Evolutionary conservation across 2,329 filamentous ascomycete species (phyloP), one percentile per base, ranked within the genome.

Genomic region (Decorospora gaudefroyi): DNA sequence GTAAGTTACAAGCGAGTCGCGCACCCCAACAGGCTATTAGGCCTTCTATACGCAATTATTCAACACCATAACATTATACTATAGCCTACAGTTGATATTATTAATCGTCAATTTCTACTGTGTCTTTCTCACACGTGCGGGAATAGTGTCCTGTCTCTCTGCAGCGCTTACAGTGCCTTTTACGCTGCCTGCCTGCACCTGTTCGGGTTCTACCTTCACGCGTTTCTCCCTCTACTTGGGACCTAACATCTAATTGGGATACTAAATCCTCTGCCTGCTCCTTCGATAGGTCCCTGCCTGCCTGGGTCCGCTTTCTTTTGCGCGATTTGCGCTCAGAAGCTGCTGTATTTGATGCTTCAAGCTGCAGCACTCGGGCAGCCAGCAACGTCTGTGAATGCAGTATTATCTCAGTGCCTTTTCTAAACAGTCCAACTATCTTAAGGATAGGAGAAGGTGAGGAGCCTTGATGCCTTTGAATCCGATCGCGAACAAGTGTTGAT

Each of bases 131-230:
- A 16, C 35, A 38, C 4, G 12, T 38, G 23, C 23, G 17, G 6
- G 23, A 38, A 17, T 38, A 28, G 9, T 38, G 35, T 18, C 35
- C 23, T 11, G 25, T 17, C 35, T 29, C 21, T 11, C 35, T 10
- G 13, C 23, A 28, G 35, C 35, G 23, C 17, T 17, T 28, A 11
- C 35, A 38, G 35, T 38, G 35, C 35, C 35, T 27, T 27, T 38
- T 38, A 11, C 22, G 22, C 22, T 19, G 10, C 15, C 22, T 28
- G 23, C 17, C 35, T 26, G 12, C 23, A 27, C 35, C 23, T 29
- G 13, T 27, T 28, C 12, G 10, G 23, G 13, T n/a, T 25, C 23
- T 28, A 38, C 35, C 23, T 16, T 38, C 12, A 29, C 23, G 35
- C 35, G 12, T 38, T 26, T 28, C 15, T 15, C 23, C 11, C 35